Conservation (phyloP, 2,329 filamentous ascomycete genomes). For the Neoarthrinium moseri region DNA sequence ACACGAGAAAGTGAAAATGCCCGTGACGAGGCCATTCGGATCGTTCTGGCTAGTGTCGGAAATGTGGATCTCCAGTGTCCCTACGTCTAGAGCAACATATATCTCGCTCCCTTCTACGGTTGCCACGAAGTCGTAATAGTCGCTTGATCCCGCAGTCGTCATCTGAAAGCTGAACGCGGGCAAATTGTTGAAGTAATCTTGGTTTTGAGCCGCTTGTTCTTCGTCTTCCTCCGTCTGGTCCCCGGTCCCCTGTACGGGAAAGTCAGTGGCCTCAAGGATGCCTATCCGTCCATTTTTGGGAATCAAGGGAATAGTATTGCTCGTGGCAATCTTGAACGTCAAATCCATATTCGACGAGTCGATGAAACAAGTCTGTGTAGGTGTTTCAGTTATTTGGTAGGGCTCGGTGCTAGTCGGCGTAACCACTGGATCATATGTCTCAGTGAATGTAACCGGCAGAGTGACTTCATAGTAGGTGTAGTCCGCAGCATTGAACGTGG, state of each 20-base stretch:
- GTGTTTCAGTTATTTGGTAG: slow-evolving; percentile 3
- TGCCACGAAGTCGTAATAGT: not conserved
- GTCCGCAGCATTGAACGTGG: slow-evolving; percentile 2
- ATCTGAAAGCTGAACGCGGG: not conserved
- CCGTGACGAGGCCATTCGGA: not conserved
- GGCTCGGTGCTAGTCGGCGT: not conserved
- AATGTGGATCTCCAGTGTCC: not conserved
- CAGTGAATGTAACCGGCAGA: slow-evolving; percentile 1
- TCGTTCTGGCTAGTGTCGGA: not conserved
- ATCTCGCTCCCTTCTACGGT: not conserved
- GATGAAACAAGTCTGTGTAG: not conserved
- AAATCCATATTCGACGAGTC: not conserved
- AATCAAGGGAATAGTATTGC: not conserved
- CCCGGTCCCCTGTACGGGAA: not conserved
- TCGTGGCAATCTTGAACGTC: slow-evolving; percentile 1
- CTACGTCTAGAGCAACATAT: not conserved
- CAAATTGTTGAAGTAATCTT: not conserved
- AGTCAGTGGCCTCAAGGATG: not conserved
- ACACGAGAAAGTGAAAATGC: slow-evolving; percentile 6
- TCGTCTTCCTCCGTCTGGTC: not conserved
- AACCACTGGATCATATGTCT: not conserved
- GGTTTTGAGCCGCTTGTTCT: not conserved
- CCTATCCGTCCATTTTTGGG: not conserved
- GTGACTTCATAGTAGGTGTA: slow-evolving; percentile 6
- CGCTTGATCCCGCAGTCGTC: not conserved